These are phyloP conservation scores for Scedosporium minutisporum DNA, from an alignment of 2,329 filamentous ascomycete genomes.

Conservation along the genomic window DNA sequence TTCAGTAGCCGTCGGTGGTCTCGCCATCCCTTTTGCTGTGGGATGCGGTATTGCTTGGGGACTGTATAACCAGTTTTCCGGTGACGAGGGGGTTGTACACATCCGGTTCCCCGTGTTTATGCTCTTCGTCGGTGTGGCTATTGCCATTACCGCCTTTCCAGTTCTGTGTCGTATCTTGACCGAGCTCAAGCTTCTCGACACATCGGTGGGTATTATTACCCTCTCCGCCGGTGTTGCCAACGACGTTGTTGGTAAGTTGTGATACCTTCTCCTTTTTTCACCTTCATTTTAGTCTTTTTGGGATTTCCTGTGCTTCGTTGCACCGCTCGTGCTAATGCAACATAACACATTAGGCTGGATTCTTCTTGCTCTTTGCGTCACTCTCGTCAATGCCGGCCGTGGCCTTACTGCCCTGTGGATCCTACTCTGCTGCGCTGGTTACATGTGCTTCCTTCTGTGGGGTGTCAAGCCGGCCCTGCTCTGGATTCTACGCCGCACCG, in stretches of 20 bases:
- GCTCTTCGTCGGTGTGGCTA: slow-evolving; percentile 80
- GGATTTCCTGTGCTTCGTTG: background rate
- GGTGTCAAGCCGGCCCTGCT: slow-evolving; percentile 65
- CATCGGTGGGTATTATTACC: slow-evolving; percentile 78
- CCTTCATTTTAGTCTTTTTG: no score
- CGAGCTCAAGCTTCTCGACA: slow-evolving; percentile 75
- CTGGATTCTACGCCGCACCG: slow-evolving; percentile 62
- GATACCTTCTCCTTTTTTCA: background rate
- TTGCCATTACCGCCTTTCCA: slow-evolving; percentile 86
- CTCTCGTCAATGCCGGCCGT: slow-evolving; percentile 77
- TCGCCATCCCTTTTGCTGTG: slow-evolving; percentile 73
- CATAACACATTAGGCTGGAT: slow-evolving; percentile 53
- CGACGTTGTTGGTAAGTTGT: slow-evolving; percentile 47
- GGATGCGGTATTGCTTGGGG: slow-evolving; percentile 75
- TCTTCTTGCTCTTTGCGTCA: slow-evolving; percentile 82
- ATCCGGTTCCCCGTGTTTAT: slow-evolving; percentile 47
- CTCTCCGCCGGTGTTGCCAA: slow-evolving; percentile 88
- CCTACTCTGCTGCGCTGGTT: slow-evolving; percentile 65
- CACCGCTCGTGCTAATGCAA: background rate
- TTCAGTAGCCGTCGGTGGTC: slow-evolving; percentile 68
- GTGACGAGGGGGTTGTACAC: slow-evolving; percentile 26
- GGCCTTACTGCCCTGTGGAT: slow-evolving; percentile 81
- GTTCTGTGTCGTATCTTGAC: slow-evolving; percentile 90
- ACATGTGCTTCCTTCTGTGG: slow-evolving; percentile 65
- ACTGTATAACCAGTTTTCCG: slow-evolving; percentile 62